A percentile compares a stretch with the other conserved stretches of the same genome.
Conservation (phyloP, 2,329 filamentous ascomycete species). For the Botrytis tulipae region DNA sequence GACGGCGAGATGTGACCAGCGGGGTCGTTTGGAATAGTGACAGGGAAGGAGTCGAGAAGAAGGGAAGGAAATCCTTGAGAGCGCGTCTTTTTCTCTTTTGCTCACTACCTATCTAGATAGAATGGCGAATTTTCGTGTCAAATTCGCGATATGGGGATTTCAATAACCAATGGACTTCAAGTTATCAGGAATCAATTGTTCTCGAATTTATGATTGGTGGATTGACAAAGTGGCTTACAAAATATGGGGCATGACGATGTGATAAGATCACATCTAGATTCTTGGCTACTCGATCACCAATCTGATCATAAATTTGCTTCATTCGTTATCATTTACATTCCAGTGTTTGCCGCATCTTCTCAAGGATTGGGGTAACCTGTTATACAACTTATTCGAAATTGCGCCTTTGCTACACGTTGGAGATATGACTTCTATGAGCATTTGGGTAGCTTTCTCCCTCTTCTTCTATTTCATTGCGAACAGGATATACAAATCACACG, state of each 20-base stretch:
- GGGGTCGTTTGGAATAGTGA: neutral
- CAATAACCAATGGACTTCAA: neutral
- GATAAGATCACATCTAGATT: neutral
- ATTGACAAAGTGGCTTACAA: neutral
- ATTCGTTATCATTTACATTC: neutral
- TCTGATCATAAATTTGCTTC: neutral
- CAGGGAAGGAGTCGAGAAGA: neutral
- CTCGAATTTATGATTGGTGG: neutral
- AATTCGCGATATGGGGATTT: neutral
- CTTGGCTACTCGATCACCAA: neutral
- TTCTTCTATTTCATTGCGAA: neutral
- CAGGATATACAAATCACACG: neutral
- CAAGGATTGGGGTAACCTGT: neutral
- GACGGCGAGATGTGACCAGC: neutral
- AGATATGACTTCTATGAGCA: neutral
- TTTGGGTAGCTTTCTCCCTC: neutral
- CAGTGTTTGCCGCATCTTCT: neutral
- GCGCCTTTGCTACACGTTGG: neutral
- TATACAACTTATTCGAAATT: neutral
- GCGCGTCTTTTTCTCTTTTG: neutral
- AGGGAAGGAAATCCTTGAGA: neutral
- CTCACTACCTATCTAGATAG: neutral
- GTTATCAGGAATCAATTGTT: neutral
- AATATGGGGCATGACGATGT: neutral
- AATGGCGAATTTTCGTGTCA: slow-evolving; percentile 11